Percentiles rank a stretch among this genome's conserved stretches.
These are phyloP conservation scores for Phytophthora ohioensis DNA, from an alignment of 352 stramenopile genomes.

Conservation along the genomic window DNA sequence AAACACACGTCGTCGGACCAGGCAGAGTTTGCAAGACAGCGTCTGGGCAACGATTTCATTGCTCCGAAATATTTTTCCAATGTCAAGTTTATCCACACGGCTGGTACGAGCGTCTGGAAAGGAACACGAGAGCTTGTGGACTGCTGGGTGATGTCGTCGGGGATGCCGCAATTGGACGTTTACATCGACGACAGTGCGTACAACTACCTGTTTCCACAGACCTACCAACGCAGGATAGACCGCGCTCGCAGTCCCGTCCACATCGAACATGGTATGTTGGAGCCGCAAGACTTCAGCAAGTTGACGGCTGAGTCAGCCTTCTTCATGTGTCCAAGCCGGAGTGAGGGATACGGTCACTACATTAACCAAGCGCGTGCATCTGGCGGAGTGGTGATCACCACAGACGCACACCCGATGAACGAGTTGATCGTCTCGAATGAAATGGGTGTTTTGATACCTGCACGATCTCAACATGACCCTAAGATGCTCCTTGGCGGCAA, in stretches of 20 bases:
- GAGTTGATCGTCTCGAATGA: slow-evolving; percentile 48
- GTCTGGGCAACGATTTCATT: slow-evolving; percentile 21
- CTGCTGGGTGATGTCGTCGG: slow-evolving; percentile 50
- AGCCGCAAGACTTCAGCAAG: slow-evolving; percentile 43
- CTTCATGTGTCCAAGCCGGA: slow-evolving; percentile 59
- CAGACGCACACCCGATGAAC: slow-evolving; percentile 59
- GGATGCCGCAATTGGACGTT: slow-evolving; percentile 48
- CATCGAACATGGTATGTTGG: slow-evolving; percentile 39
- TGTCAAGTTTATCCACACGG: slow-evolving; percentile 43
- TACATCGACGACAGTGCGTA: slow-evolving; percentile 48
- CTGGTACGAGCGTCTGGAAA: slow-evolving; percentile 46
- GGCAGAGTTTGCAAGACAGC: slow-evolving; percentile 30
- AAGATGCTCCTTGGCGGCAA: slow-evolving; percentile 34
- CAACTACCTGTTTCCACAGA: slow-evolving; percentile 19
- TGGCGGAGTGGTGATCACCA: slow-evolving; percentile 49
- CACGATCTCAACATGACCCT: slow-evolving; percentile 1
- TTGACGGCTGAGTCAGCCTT: slow-evolving; percentile 47
- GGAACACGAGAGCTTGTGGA: slow-evolving; percentile 46
- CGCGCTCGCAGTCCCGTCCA: slow-evolving; percentile 30
- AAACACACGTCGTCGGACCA: slow-evolving; percentile 50
- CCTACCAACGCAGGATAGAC: slow-evolving; percentile 21
- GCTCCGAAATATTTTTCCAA: slow-evolving; percentile 35
- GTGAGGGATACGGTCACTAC: slow-evolving; percentile 68
- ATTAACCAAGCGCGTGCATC: slow-evolving; percentile 60
- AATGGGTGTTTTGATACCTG: slow-evolving; percentile 43